A percentile compares a stretch with the other conserved stretches of the same genome.
phyloP scores from a whole-genome alignment of 352 stramenopile genomes.

The Globisporangium cylindrosporum region DNA sequence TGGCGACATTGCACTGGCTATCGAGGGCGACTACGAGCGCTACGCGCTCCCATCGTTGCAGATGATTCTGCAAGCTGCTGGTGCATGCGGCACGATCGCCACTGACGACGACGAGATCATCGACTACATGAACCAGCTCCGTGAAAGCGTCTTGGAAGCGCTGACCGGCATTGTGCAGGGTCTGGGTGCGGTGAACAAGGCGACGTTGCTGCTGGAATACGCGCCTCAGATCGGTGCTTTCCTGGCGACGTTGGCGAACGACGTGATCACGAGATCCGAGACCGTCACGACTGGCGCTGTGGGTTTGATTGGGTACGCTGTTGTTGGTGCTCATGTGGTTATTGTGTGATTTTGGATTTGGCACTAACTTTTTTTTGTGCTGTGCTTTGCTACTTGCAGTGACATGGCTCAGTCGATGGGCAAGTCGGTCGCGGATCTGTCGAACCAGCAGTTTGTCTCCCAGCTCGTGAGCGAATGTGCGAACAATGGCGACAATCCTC shows the following conservation, averaged over 20 bases:
- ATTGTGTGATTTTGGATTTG: background rate
- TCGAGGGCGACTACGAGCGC: conserved; percentile 90
- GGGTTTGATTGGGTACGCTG: conserved; percentile 84
- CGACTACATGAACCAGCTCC: conserved; percentile 96
- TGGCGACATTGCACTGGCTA: conserved; percentile 95
- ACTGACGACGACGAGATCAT: conserved; percentile 97
- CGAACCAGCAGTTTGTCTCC: conserved; percentile 69
- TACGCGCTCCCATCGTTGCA: conserved; percentile 81
- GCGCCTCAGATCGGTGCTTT: conserved; percentile 88
- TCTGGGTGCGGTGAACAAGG: conserved; percentile 88
- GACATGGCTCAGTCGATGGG: conserved; percentile 82
- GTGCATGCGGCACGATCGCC: conserved; percentile 79
- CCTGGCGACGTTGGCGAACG: conserved; percentile 80
- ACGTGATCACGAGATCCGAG: conserved; percentile 80
- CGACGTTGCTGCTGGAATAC: conserved; percentile 79
- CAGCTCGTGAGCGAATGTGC: conserved; percentile 74
- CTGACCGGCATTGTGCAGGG: conserved; percentile 97
- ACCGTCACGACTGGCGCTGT: conserved; percentile 91
- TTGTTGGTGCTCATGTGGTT: conserved; percentile 5
- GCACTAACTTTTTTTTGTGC: conserved; percentile 11
- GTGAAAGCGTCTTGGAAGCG: conserved; percentile 95
- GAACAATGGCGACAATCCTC: conserved; percentile 55
- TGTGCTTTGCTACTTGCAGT: conserved; percentile 37
- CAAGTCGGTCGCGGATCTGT: conserved; percentile 54
- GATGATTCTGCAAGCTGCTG: conserved; percentile 87